A percentile compares a stretch with the other conserved stretches of the same genome.
These are phyloP conservation scores for Scheffersomyces spartinae DNA, from an alignment of 805 yeast genomes.

Conservation along the genomic window DNA sequence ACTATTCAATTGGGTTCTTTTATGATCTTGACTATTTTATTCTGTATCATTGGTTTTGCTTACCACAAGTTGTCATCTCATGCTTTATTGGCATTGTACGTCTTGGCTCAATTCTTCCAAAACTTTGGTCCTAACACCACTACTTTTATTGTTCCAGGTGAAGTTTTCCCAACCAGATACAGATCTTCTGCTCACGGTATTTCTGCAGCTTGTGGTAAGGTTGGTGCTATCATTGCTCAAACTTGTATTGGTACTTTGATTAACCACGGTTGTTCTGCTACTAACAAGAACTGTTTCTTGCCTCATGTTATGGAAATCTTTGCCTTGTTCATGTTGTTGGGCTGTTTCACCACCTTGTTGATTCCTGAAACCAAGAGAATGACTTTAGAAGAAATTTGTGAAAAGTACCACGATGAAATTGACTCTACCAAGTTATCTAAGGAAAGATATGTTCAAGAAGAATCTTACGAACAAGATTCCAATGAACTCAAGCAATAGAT, in stretches of 20 bases:
- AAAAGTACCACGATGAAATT: conserved; percentile 73
- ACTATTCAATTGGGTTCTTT: conserved; percentile 74
- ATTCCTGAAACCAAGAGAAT: conserved; percentile 88
- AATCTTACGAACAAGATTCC: conserved; percentile 26
- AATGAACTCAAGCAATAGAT: too few species aligned
- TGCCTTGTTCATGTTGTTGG: conserved; percentile 83
- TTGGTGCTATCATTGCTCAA: conserved; percentile 90
- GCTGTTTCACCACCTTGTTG: conserved; percentile 52
- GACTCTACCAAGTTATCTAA: conserved; percentile 29
- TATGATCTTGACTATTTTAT: conserved; percentile 53
- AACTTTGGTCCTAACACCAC: conserved; percentile 93
- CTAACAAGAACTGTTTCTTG: conserved; percentile 60
- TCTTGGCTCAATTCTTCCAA: conserved; percentile 76
- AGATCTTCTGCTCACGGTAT: conserved; percentile 94
- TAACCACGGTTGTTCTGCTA: conserved; percentile 62
- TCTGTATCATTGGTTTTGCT: conserved; percentile 77
- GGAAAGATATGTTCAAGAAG: conserved; percentile 27
- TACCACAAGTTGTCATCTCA: conserved; percentile 56
- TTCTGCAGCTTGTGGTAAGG: conserved; percentile 85
- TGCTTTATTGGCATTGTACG: conserved; percentile 68
- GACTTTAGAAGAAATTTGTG: conserved; percentile 77
- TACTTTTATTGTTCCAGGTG: conserved; percentile 86
- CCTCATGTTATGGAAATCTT: conserved; percentile 91
- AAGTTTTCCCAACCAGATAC: conserved; percentile 86
- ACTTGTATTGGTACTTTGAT: conserved; percentile 77